Evolutionary conservation across 2,329 filamentous ascomycete genomes (phyloP).

Genomic region (Penicillium sp.): DNA sequence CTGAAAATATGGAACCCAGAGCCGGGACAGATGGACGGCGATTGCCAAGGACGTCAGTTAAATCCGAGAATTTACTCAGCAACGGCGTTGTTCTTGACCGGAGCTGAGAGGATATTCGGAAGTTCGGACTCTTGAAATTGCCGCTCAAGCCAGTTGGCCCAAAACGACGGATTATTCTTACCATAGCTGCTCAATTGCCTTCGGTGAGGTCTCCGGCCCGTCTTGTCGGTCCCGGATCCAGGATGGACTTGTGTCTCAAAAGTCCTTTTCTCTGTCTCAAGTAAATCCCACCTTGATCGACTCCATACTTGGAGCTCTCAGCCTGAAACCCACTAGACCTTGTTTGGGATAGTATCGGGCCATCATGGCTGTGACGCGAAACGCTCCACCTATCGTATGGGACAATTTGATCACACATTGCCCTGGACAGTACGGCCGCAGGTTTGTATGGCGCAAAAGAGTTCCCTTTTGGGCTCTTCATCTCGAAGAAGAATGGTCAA

Average conservation of each 20-base stretch:
- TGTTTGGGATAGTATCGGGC: background rate
- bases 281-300: background rate
- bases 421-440: background rate
- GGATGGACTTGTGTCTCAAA: background rate
- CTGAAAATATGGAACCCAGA: background rate
- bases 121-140: background rate
- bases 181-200: background rate
- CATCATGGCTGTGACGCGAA: slow-evolving; percentile 14
- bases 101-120: slow-evolving; percentile 2
- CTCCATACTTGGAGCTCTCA: slow-evolving; percentile 2
- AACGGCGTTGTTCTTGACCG: background rate
- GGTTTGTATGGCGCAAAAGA: background rate
- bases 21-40: slow-evolving; percentile 5
- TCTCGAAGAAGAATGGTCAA: background rate
- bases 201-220: background rate
- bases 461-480: background rate
- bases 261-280: background rate
- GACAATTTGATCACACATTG: slow-evolving; percentile 10
- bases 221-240: background rate
- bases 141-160: background rate
- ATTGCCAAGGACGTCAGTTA: slow-evolving; percentile 6
- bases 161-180: background rate
- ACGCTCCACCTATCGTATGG: slow-evolving; percentile 20
- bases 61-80: slow-evolving; percentile 6
- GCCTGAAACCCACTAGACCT: slow-evolving; percentile 13